Evolutionary conservation across 2,329 filamentous ascomycete genomes (phyloP), one percentile per base, ranked within the genome.

Genomic region (Aspergillus fischeri): DNA sequence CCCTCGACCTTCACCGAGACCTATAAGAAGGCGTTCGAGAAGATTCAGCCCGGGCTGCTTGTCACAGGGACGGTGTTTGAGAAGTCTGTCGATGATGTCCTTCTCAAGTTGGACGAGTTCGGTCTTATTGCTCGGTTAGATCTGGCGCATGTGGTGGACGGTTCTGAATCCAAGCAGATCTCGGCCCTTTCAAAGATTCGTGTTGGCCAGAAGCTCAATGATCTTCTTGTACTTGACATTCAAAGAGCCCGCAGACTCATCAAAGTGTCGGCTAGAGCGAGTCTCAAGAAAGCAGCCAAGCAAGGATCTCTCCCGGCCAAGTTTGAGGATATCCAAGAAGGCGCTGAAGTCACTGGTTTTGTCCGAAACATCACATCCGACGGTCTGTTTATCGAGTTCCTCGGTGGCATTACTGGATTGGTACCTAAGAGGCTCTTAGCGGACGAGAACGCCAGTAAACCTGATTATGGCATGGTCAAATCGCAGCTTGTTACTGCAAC

Each of bases 361-460:
- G 86, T 99, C 27, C 87, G 88, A 58, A 95, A 94, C 67, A 88
- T 96, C 53, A 92, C 91, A 0, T 78, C 84, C 2, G 90, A 88
- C 8, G 91, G 90, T 47, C 81, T 92, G 10, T 97, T 96, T 67
- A 84, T 97, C n/a, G 88, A 95, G 68, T 97, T 97, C 72, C 86
- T 87, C 44, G 89, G 87, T 65, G 86, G 84, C 35, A 76, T 96
- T 20, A 89, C 86, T 49, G 93, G 90, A 14, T 77, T 97, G 45
- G 78, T 97, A 29, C 91, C 92, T 41, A 93, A 90, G 74, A 85
- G 85, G 21, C 86, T 92, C 67, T 80, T 99, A 50, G 81, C 88
- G 2, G 80, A 85, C n/a, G 89, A 91, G 41, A 83, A 84, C 61
- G 81, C 86, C 49, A 78, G 80, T 11, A 80, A 88, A 62, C 82